phyloP scores from a whole-genome alignment of 2,329 filamentous ascomycete genomes.

The Laburnicola sp. region DNA sequence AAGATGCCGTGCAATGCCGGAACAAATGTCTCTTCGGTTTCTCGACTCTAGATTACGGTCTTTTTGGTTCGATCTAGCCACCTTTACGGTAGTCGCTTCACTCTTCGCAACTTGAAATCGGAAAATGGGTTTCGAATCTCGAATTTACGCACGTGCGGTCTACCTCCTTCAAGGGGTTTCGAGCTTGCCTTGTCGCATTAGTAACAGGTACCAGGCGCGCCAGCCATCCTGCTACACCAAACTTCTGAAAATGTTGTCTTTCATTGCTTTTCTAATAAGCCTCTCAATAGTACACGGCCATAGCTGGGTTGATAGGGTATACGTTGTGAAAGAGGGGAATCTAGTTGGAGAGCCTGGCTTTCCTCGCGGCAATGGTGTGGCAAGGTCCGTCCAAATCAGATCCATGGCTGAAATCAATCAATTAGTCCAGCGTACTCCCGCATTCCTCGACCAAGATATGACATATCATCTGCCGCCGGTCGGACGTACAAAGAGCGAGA shows the following conservation, averaged over 20 bases:
- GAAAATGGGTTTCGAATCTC: too few relatives aligned
- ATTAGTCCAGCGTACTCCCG: constrained; percentile 3
- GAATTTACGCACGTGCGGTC: too few relatives aligned
- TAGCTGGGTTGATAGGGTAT: constrained; percentile 8
- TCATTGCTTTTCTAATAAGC: background rate
- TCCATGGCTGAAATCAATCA: background rate
- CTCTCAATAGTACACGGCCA: background rate
- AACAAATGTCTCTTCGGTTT: too few relatives aligned
- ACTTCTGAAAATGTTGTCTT: background rate
- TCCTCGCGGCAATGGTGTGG: constrained; percentile 7
- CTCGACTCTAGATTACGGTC: too few relatives aligned
- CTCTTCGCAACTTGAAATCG: too few relatives aligned
- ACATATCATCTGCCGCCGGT: constrained; percentile 8
- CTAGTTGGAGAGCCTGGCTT: constrained; percentile 7
- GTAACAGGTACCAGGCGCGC: background rate
- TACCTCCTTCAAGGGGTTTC: too few relatives aligned
- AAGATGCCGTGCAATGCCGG: too few relatives aligned
- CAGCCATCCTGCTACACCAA: background rate
- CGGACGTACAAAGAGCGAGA: background rate
- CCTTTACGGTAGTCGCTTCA: too few relatives aligned
- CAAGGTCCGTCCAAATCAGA: background rate
- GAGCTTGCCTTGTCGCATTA: too few relatives aligned
- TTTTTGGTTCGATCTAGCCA: too few relatives aligned
- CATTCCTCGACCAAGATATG: constrained; percentile 8
- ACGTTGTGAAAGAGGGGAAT: constrained; percentile 2